Conservation (phyloP, 2,329 filamentous ascomycete genomes). For the Aspergillus persii region DNA sequence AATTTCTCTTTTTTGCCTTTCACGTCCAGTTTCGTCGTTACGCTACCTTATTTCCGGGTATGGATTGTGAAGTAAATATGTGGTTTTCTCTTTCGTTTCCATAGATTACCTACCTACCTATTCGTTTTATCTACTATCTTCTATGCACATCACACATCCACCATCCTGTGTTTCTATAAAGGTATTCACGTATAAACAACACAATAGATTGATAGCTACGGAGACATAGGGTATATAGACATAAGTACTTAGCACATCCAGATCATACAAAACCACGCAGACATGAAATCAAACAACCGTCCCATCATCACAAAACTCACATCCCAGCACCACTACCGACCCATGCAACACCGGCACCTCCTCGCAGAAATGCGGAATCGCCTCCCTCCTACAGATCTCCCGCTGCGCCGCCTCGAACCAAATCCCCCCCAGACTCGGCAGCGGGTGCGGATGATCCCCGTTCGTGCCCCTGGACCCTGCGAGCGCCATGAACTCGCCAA, state of each 20-base stretch:
- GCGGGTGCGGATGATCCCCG: background rate
- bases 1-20: slow-evolving; percentile 15
- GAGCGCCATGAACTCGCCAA: slow-evolving; percentile 17
- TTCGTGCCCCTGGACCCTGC: background rate
- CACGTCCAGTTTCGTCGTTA: background rate
- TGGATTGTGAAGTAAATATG: slow-evolving; percentile 2
- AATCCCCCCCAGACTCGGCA: slow-evolving; percentile 13
- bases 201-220: background rate
- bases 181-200: too few species aligned
- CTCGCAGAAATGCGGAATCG: slow-evolving; percentile 21
- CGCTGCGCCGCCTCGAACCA: slow-evolving; percentile 26
- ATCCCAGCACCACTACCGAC: slow-evolving; percentile 16
- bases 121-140: background rate
- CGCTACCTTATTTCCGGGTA: background rate
- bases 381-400: slow-evolving; percentile 19
- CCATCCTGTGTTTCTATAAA: background rate
- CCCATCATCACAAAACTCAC: slow-evolving; percentile 18
- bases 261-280: too few species aligned
- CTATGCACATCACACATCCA: background rate
- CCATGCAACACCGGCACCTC: slow-evolving; percentile 22
- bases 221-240: background rate
- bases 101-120: background rate
- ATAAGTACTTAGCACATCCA: background rate
- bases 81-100: background rate
- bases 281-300: background rate